Percentiles rank a stretch among this genome's conserved stretches.
Conservation (phyloP, 345 rosid genomes). For the Lumnitzera littorea region DNA sequence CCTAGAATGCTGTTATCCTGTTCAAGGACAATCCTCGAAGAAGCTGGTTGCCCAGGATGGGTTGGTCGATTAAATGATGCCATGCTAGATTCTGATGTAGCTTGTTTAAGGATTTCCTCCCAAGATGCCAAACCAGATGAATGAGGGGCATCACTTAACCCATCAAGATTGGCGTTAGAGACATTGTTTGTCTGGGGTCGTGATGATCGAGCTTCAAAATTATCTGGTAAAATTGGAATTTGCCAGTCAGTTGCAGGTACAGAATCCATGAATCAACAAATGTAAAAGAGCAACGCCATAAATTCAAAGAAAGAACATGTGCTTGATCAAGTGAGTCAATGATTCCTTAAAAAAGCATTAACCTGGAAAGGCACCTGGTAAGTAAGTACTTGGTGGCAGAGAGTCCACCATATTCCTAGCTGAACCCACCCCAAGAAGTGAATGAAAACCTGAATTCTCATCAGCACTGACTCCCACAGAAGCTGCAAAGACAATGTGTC, state of each 20-base stretch:
- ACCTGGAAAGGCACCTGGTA: constrained; percentile 26
- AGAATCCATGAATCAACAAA: background rate
- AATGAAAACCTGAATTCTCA: constrained; percentile 29
- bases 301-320: constrained; percentile 1
- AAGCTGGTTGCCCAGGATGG: constrained; percentile 22
- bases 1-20: constrained; percentile 24
- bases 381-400: constrained; percentile 13
- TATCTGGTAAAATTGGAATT: constrained; percentile 21
- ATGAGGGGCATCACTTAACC: constrained; percentile 36
- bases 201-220: constrained; percentile 26
- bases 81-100: constrained; percentile 26
- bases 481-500: constrained; percentile 19
- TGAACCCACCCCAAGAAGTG: constrained; percentile 23
- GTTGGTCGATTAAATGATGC: constrained; percentile 27
- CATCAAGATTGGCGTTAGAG: constrained; percentile 29
- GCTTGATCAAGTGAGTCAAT: background rate
- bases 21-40: constrained; percentile 16
- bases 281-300: constrained; percentile 1
- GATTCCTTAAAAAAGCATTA: constrained; percentile 3
- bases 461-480: constrained; percentile 66
- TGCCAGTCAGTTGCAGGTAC: constrained; percentile 12
- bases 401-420: constrained; percentile 19
- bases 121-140: constrained; percentile 48
- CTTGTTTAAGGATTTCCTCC: constrained; percentile 54
- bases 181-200: constrained; percentile 19